Percentiles rank a stretch among this genome's conserved stretches.
Conservation (phyloP, 1,139 yeast species). For the Lodderomyces elongisporus region DNA sequence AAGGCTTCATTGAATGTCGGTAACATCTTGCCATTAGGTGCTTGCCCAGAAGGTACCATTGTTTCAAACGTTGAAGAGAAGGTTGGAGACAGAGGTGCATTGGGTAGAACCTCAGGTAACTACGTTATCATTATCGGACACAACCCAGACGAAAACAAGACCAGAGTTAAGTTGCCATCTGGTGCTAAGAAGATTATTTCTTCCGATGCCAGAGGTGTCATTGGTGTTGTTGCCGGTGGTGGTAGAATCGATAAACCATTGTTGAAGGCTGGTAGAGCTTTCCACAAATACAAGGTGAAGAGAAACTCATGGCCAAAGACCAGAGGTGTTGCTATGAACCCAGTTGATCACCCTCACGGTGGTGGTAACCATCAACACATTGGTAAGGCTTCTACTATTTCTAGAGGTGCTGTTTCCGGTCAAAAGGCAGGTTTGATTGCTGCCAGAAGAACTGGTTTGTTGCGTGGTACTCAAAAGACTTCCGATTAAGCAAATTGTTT, state of each 20-base stretch:
- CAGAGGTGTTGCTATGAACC: conserved; percentile 99
- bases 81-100: conserved; percentile 99
- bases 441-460: conserved; percentile 99
- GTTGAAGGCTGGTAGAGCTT: conserved; percentile 99
- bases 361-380: conserved; percentile 99
- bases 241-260: conserved; percentile 99
- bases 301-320: conserved; percentile 99
- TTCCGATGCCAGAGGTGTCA: conserved; percentile 98
- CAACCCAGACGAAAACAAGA: conserved; percentile 98
- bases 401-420: conserved; percentile 99
- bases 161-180: conserved; percentile 98
- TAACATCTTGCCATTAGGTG: conserved; percentile 93
- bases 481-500: conserved; percentile 50
- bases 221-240: conserved; percentile 99
- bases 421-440: conserved; percentile 99
- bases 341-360: conserved; percentile 99
- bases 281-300: conserved; percentile 98
- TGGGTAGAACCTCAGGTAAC: conserved; percentile 99
- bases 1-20: conserved; percentile 97
- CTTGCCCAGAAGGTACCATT: conserved; percentile 99
- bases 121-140: conserved; percentile 98
- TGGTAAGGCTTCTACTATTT: conserved; percentile 99
- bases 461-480: conserved; percentile 99
- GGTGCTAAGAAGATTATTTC: conserved; percentile 97
- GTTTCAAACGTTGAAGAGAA: conserved; percentile 98